A percentile compares a stretch with the other conserved stretches of the same genome.
Evolutionary conservation across 2,329 filamentous ascomycete species (phyloP).

Genomic region (Pseudocercospora vitis): DNA sequence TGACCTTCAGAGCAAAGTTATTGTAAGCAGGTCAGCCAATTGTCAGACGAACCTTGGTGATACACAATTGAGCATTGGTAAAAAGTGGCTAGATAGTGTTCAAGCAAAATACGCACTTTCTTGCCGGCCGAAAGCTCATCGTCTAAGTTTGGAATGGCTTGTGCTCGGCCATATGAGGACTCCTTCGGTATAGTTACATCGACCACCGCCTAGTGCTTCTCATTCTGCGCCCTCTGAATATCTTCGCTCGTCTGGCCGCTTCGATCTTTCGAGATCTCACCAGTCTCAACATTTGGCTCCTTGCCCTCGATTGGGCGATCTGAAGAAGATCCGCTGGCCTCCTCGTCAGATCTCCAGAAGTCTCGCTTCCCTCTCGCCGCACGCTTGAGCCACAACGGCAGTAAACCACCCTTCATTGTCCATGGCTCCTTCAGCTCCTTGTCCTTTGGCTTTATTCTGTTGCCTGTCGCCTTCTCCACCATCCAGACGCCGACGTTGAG

Average conservation of each 20-base stretch:
- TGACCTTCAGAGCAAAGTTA: too few relatives aligned
- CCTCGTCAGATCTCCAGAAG: constrained; percentile 60
- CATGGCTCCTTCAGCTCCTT: constrained; percentile 76
- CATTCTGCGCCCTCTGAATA: neutral
- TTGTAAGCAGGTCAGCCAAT: too few relatives aligned
- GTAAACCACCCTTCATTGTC: constrained; percentile 74
- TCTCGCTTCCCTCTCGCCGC: constrained; percentile 66
- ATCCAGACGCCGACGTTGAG: constrained; percentile 72
- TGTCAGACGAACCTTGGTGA: constrained; percentile 2
- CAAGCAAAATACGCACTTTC: neutral
- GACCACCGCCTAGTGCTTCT: neutral
- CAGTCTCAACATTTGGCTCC: neutral
- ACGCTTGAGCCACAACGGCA: constrained; percentile 72
- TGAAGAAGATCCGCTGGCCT: constrained; percentile 7
- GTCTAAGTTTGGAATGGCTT: neutral
- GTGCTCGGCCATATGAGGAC: neutral
- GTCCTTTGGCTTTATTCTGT: constrained; percentile 71
- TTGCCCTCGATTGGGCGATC: constrained; percentile 11
- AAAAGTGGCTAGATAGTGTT: neutral
- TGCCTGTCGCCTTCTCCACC: constrained; percentile 64
- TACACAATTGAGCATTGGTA: too few relatives aligned
- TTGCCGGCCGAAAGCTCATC: neutral
- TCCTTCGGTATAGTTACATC: neutral
- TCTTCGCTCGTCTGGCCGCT: neutral
- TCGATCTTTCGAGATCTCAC: neutral